Base-by-base conservation (phyloP, 2,329 filamentous ascomycete genomes). In the Exophiala sp. region DNA sequence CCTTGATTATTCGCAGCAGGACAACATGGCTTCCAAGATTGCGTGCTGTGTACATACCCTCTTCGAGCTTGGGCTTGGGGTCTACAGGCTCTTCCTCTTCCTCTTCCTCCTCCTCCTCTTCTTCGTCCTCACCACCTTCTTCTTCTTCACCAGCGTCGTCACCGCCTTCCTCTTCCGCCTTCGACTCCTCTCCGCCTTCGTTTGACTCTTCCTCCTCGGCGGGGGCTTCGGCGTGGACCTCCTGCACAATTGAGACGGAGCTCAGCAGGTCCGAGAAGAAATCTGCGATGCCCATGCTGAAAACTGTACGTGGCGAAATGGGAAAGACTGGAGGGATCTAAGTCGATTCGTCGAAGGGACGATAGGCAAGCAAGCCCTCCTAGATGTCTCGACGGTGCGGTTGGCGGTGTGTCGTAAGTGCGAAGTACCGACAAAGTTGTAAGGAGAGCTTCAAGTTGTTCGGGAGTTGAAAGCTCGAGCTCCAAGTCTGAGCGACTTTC, bases 1-100 rank as follows among this genome's bases (percentile, higher is more conserved):
- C 24, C 38, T 14, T 24, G 16, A 44, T 56, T 48, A 29, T 40
- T 32, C 38, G 46, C 37, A 47, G 50, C 22, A 48, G 54, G 18
- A 9, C 30, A 22, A 10, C 34, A 41, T 21, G 16, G n/a, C 8
- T 27, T 9, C 44, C n/a, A n/a, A 27, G 24, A 22, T 21, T 9
- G 19, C 13, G 13, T 30, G 9, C 6, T 7, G 46, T 52, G 44
- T 45, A 83, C 88, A 78, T 72, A 97, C 93, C 89, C 81, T 95
- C 88, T 73, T 95, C 86, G 56, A 97, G 73, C 70, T 81, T 80
- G 56, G 90, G 87, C 80, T 95, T 94, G 63, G 85, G 82, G 69
- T 97, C 91, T 62, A 85, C 82, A 56, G 80, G 74, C 74, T 93
- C 87, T 58, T 89, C 85, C 55, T 88, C 83, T 55, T 90, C 87